Percentiles rank a stretch among this genome's conserved stretches.
Evolutionary conservation across 441 rosid genomes (phyloP).

Genomic region (Euphorbia corollata): DNA sequence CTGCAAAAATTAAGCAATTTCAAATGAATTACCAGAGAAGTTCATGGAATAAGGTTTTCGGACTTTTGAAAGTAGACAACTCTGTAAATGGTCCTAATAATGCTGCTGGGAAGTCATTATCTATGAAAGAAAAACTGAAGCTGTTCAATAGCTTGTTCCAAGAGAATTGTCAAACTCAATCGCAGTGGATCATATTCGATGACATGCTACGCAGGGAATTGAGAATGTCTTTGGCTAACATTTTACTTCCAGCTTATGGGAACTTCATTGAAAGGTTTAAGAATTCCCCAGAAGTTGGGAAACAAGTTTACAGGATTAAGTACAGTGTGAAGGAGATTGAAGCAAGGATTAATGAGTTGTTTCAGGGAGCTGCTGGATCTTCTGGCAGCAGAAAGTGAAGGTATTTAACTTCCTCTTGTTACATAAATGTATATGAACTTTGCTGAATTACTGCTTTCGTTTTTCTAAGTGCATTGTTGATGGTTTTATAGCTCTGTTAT

Average conservation of each 20-base stretch:
- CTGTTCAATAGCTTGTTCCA: conserved; percentile 49
- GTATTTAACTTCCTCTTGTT: conserved; percentile 20
- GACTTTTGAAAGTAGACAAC: conserved; percentile 47
- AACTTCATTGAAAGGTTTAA: conserved; percentile 51
- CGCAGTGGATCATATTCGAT: conserved; percentile 61
- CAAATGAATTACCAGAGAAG: conserved; percentile 49
- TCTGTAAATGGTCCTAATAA: conserved; percentile 26
- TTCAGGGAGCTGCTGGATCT: conserved; percentile 39
- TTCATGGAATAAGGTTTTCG: conserved; percentile 67
- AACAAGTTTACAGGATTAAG: conserved; percentile 43
- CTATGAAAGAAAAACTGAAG: conserved; percentile 60
- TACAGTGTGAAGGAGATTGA: conserved; percentile 50
- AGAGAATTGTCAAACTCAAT: conserved; percentile 46
- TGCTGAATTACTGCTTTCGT: conserved; percentile 5
- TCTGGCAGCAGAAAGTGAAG: conserved; percentile 52
- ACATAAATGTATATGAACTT: background rate
- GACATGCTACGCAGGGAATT: conserved; percentile 64
- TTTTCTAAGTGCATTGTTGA: background rate
- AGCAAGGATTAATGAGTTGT: conserved; percentile 47
- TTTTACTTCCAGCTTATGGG: conserved; percentile 54
- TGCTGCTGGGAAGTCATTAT: conserved; percentile 35
- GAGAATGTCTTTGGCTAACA: conserved; percentile 38
- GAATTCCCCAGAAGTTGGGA: conserved; percentile 51
- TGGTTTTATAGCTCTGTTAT: background rate
- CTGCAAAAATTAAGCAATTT: conserved; percentile 60